Percentiles rank a stretch among this genome's conserved stretches.
Evolutionary conservation across 495 filamentous ascomycete species (phyloP).

Genomic region (Patellaria atrata): DNA sequence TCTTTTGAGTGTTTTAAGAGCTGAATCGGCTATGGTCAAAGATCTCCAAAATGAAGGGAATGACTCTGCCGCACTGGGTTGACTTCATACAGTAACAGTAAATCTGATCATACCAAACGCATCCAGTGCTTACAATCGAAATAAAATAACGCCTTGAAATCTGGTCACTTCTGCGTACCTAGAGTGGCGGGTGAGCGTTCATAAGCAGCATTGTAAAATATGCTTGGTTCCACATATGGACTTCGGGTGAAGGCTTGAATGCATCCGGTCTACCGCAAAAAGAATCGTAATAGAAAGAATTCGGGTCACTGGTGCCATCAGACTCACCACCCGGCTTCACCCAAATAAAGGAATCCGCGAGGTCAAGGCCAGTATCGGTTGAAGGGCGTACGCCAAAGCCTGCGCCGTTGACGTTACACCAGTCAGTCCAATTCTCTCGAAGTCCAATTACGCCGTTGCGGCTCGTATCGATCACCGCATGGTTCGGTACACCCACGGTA

Average conservation of each 20-base stretch:
- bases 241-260: constrained; percentile 7
- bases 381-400: neutral
- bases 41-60: no score
- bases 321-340: constrained; percentile 3
- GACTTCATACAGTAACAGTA: no score
- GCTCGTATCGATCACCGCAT: constrained; percentile 5
- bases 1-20: no score
- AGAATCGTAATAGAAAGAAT: neutral
- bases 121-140: no score
- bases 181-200: no score
- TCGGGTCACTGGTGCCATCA: constrained; percentile 10
- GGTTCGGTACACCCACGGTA: no score
- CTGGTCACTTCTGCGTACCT: no score
- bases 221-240: constrained; percentile 3
- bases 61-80: no score
- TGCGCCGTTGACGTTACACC: constrained; percentile 9
- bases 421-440: constrained; percentile 4
- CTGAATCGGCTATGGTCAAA: no score
- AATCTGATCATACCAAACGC: no score
- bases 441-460: constrained; percentile 1
- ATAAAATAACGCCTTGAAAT: no score
- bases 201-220: constrained; percentile 9
- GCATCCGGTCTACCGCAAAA: constrained; percentile 1
- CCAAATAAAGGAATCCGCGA: constrained; percentile 9
- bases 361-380: neutral